Evolutionary conservation across 1,284 basidiomycete species (phyloP).

Genomic region (Taiwanofungus camphoratus): DNA sequence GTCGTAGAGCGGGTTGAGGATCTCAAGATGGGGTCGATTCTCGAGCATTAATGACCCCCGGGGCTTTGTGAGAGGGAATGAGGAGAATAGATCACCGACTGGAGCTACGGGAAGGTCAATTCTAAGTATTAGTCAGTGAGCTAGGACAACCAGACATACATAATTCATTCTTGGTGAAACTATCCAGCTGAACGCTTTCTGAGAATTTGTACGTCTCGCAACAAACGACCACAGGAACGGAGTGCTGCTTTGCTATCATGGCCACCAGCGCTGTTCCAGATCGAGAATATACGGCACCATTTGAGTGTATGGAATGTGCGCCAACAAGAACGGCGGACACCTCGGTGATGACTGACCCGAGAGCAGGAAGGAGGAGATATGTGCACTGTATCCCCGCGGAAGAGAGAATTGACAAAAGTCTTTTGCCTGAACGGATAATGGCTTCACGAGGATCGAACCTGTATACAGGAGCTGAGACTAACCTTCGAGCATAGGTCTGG

Average conservation of each 20-base stretch:
- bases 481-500: conserved; percentile 91
- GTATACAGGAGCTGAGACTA: conserved; percentile 8
- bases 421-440: conserved; percentile 55
- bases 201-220: conserved; percentile 99
- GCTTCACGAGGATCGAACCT: conserved; percentile 3
- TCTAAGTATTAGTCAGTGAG: not conserved
- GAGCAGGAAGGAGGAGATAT: conserved; percentile 86
- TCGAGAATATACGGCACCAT: conserved; percentile 91
- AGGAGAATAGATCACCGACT: conserved; percentile 30
- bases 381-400: conserved; percentile 80
- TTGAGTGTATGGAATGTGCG: conserved; percentile 90
- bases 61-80: conserved; percentile 31
- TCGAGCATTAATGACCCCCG: conserved; percentile 32
- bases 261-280: conserved; percentile 95
- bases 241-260: conserved; percentile 89
- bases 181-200: conserved; percentile 90
- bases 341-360: conserved; percentile 77
- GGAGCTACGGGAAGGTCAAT: conserved; percentile 25
- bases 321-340: conserved; percentile 87
- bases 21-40: conserved; percentile 52
- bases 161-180: conserved; percentile 94
- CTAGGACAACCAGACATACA: conserved; percentile 41
- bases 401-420: conserved; percentile 69
- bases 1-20: conserved; percentile 86
- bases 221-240: conserved; percentile 92